Evolutionary conservation across 306 rosid genomes (phyloP).

Genomic region (Malus orientalis): DNA sequence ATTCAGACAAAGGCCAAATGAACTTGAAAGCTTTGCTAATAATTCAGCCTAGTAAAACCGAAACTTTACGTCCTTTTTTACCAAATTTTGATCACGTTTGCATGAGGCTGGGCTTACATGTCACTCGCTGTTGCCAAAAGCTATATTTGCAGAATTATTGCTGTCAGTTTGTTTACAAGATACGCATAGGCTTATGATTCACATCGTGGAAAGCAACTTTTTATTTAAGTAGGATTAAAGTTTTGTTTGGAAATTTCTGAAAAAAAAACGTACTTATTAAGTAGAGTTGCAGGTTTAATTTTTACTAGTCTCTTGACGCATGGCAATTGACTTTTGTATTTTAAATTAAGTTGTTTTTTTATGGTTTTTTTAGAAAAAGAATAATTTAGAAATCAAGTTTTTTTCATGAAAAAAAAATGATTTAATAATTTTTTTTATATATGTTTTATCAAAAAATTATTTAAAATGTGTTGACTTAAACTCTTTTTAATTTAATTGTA

Average conservation of each 20-base stretch:
- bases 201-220: background rate
- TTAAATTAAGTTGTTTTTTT: too few relatives aligned
- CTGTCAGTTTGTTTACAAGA: constrained; percentile 7
- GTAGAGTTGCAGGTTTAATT: background rate
- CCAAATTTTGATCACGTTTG: constrained; percentile 8
- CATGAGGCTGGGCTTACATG: constrained; percentile 11
- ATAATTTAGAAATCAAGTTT: too few relatives aligned
- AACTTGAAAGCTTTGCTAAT: background rate
- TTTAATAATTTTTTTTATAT: too few relatives aligned
- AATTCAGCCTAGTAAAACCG: background rate
- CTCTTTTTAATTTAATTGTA: too few relatives aligned
- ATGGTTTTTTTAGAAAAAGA: too few relatives aligned
- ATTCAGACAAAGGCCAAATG: background rate
- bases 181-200: constrained; percentile 9
- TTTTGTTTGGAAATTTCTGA: background rate
- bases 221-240: background rate
- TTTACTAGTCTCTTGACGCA: too few relatives aligned
- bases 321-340: too few relatives aligned
- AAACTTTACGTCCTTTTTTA: background rate
- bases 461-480: too few relatives aligned
- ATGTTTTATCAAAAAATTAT: too few relatives aligned
- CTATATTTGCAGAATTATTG: background rate
- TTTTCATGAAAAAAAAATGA: too few relatives aligned
- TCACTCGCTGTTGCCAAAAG: constrained; percentile 2
- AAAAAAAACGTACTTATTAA: background rate